Evolutionary conservation across 257 asterid genomes (phyloP).

Genomic region (Rauvolfia tetraphylla): DNA sequence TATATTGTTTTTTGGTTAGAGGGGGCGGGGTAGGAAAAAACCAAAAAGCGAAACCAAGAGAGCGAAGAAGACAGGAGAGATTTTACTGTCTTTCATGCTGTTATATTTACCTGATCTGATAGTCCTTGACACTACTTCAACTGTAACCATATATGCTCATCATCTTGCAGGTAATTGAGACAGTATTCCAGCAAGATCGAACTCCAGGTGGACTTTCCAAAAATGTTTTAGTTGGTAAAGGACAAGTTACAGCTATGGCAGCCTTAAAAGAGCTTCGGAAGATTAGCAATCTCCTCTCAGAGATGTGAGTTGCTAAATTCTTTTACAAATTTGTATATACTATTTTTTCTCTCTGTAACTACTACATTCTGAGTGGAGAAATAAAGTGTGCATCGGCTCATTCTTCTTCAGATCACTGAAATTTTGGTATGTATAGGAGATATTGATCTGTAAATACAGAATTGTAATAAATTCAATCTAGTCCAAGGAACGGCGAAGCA

Average conservation of each 20-base stretch:
- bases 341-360: conserved; percentile 19
- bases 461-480: background rate
- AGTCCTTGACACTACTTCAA: background rate
- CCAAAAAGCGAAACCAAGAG: background rate
- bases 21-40: too few species aligned
- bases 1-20: too few species aligned
- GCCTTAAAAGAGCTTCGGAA: conserved; percentile 88
- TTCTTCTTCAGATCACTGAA: conserved; percentile 14
- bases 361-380: conserved; percentile 25
- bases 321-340: conserved; percentile 28
- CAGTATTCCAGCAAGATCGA: conserved; percentile 64
- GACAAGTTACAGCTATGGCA: conserved; percentile 66
- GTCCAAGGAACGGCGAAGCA: background rate
- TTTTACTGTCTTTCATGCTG: too few species aligned
- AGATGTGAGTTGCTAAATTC: conserved; percentile 45
- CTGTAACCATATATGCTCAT: background rate
- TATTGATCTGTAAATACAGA: conserved; percentile 24
- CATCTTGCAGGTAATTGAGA: conserved; percentile 64
- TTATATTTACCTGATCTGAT: background rate
- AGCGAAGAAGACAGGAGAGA: background rate
- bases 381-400: conserved; percentile 25
- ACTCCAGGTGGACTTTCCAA: conserved; percentile 39
- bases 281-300: conserved; percentile 74
- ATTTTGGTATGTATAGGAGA: conserved; percentile 17
- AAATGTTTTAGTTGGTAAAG: conserved; percentile 54